Conservation (phyloP, 2,329 filamentous ascomycete species). For the Xylaria sp. region DNA sequence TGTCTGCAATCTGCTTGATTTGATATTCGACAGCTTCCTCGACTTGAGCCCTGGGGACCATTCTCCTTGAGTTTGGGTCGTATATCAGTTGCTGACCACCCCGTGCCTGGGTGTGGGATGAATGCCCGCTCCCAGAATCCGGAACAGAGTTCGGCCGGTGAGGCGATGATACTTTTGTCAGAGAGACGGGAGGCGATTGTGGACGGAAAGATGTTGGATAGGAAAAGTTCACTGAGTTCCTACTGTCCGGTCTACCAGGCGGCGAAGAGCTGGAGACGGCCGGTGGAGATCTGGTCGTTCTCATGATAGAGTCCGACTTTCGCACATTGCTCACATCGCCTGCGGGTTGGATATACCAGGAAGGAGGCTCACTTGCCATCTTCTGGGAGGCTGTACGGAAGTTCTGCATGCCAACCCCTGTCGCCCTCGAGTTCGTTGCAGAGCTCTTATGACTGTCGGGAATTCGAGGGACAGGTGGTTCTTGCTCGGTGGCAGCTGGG, state of each 20-base stretch:
- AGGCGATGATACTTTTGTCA: constrained; percentile 38
- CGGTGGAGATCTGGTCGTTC: constrained; percentile 49
- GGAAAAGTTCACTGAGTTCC: constrained; percentile 66
- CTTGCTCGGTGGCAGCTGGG: constrained; percentile 55
- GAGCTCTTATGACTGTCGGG: constrained; percentile 57
- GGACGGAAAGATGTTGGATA: constrained; percentile 60
- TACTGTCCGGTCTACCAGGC: constrained; percentile 59
- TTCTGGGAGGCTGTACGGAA: constrained; percentile 66
- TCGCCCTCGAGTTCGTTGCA: constrained; percentile 54
- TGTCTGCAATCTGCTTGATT: constrained; percentile 54
- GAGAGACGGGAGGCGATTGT: constrained; percentile 54
- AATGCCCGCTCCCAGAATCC: constrained; percentile 41
- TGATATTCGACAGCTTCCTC: constrained; percentile 55
- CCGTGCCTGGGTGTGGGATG: constrained; percentile 35
- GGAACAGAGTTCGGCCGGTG: constrained; percentile 37
- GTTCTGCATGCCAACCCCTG: constrained; percentile 57
- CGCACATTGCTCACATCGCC: constrained; percentile 59
- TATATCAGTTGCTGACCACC: constrained; percentile 61
- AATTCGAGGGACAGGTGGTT: constrained; percentile 80
- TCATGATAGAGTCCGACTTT: constrained; percentile 57
- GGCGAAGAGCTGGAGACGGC: constrained; percentile 45
- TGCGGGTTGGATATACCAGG: constrained; percentile 62
- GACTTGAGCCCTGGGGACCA: constrained; percentile 58
- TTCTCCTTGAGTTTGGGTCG: constrained; percentile 72
- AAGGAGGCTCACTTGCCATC: constrained; percentile 54